Evolutionary conservation across 495 filamentous ascomycete species (phyloP), one percentile per base, ranked within the genome.

Genomic region (Xylaria venustula): DNA sequence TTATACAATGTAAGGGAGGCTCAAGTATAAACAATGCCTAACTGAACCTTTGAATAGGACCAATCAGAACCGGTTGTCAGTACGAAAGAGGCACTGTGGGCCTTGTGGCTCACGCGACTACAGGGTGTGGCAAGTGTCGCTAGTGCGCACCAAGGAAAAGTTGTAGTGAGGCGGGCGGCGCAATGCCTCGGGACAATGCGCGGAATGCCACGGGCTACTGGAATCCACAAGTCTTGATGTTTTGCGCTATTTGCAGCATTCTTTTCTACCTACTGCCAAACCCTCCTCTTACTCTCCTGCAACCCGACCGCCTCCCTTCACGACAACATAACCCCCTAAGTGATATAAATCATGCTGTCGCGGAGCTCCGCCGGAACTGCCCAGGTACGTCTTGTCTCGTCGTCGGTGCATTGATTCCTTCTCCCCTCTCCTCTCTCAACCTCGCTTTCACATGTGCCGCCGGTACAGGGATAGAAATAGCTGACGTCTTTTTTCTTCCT

Each of bases 351-450:
- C 57, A 88, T 88, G 86, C 75, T 88, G 70, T 83, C 83, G 71
- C 78, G 82, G 69, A 83, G 79, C 79, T 84, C 84, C 64, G 68
- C 76, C 47, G 72, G 80, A 68, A 67, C 75, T 55, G 75, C 77
- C 40, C 74, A 79, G 77, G 79, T 80, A 75, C 34, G 73, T 69
- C 37, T 54, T 51, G 49, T 20, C 37, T 56, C 40, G 47, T 36
- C 20, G 14, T 1, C 3, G 19, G 37, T 23, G 32, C 19, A 46
- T 45, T 20, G n/a, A 19, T n/a, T 22, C 28, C 23, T 7, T 25
- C 25, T 14, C 41, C 7, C 37, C 2, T 17, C 54, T 11, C 46
- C 15, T 50, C 56, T 64, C 64, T 62, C 68, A 61, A 67, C 59
- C 64, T 44, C 65, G n/a, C 60, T 53, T 44, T 66, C 65, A 63